These are phyloP conservation scores for Candida montana DNA, from an alignment of 805 yeast species.

Conservation along the genomic window DNA sequence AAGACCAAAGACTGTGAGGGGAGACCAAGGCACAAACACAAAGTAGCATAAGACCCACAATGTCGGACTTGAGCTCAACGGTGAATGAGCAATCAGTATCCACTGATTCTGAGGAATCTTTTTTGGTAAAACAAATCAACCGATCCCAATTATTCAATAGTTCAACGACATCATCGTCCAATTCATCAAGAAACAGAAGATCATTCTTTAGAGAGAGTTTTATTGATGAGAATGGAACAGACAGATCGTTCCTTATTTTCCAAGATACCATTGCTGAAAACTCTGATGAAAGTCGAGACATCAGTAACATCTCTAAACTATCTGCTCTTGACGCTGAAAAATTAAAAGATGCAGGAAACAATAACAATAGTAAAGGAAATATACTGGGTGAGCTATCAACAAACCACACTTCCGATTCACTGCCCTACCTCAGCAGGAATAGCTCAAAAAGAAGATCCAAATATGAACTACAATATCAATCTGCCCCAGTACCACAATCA, in stretches of 20 bases:
- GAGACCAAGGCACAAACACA: too few species aligned
- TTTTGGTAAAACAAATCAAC: slow-evolving; percentile 23
- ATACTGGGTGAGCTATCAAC: slow-evolving; percentile 12
- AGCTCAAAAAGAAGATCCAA: slow-evolving; percentile 2
- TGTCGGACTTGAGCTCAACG: slow-evolving; percentile 8
- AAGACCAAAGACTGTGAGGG: too few species aligned
- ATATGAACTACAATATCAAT: slow-evolving; percentile 1
- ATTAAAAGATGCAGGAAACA: background rate
- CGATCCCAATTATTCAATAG: slow-evolving; percentile 21
- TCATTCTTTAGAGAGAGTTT: slow-evolving; percentile 23
- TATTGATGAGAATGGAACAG: slow-evolving; percentile 22
- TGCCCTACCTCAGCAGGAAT: slow-evolving; percentile 2
- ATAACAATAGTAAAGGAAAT: slow-evolving; percentile 1
- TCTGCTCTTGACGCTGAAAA: slow-evolving; percentile 17
- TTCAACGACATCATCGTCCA: slow-evolving; percentile 9
- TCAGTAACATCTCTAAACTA: slow-evolving; percentile 16
- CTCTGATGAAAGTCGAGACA: slow-evolving; percentile 17
- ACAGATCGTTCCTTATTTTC: slow-evolving; percentile 19
- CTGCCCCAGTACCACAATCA: background rate
- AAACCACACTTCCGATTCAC: background rate
- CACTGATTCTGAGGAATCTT: slow-evolving; percentile 27
- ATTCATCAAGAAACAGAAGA: slow-evolving; percentile 12
- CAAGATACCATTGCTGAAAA: slow-evolving; percentile 22
- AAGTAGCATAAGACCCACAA: too few species aligned
- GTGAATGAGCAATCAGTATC: slow-evolving; percentile 18